Evolutionary conservation across 768 basidiomycete species (phyloP).

Genomic region (Panellus pusillus): DNA sequence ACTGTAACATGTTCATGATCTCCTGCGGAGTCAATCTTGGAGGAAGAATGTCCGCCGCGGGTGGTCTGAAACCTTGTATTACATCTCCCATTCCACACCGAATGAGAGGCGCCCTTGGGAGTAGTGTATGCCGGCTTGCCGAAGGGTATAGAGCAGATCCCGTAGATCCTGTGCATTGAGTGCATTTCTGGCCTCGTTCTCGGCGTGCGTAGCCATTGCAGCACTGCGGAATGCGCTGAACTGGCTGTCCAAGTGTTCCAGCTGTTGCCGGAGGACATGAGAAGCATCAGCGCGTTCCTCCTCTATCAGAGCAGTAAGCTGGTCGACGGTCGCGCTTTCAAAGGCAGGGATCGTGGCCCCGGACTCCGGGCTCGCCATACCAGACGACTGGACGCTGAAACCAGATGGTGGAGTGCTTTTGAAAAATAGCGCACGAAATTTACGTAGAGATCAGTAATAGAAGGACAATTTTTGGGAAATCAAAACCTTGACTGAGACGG

Average conservation of each 20-base stretch:
- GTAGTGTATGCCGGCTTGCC: slow-evolving; percentile 6
- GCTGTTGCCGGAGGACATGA: not conserved
- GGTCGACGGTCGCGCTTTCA: slow-evolving; percentile 7
- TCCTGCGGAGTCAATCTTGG: slow-evolving; percentile 1
- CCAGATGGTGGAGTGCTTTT: not conserved
- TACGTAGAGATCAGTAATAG: slow-evolving; percentile 1
- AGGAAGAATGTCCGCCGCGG: not conserved
- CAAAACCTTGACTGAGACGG: not conserved
- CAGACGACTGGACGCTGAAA: not conserved
- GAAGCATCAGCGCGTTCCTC: slow-evolving; percentile 10
- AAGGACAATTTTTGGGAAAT: not conserved
- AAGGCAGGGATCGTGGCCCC: not conserved
- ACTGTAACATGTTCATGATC: not conserved
- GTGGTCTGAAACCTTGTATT: not conserved
- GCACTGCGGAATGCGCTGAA: slow-evolving; percentile 4
- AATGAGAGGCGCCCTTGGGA: slow-evolving; percentile 6
- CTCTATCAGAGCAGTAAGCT: slow-evolving; percentile 1
- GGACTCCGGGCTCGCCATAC: not conserved
- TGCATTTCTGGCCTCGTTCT: not conserved
- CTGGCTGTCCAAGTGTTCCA: not conserved
- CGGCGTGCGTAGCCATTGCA: not conserved
- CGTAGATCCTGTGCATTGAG: not conserved
- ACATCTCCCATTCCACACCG: slow-evolving; percentile 5
- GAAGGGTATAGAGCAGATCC: not conserved
- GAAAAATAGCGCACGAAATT: not conserved